Percentiles rank a stretch among this genome's conserved stretches.
Conservation (phyloP, 202 grass and related monocot species). For the Thinopyrum obtusiflorum region DNA sequence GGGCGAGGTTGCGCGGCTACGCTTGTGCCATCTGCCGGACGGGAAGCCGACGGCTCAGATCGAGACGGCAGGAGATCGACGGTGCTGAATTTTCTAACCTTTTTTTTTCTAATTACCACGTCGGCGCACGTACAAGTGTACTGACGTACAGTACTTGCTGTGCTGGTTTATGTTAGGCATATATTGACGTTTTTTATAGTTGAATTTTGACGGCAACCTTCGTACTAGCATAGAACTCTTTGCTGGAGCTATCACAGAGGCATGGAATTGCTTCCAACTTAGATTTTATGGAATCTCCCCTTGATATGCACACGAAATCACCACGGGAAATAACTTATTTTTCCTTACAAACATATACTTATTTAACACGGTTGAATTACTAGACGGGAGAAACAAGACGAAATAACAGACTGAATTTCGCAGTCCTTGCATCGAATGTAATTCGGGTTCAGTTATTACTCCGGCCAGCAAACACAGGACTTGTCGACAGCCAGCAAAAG, state of each 20-base stretch:
- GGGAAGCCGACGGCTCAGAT: slow-evolving; percentile 6
- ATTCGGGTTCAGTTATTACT: not conserved
- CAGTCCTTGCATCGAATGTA: not conserved
- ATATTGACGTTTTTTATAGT: not conserved
- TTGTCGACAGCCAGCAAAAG: not conserved
- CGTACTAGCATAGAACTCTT: too few species aligned
- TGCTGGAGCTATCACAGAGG: not conserved
- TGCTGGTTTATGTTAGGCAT: too few species aligned
- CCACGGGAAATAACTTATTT: too few species aligned
- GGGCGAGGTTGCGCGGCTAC: not conserved
- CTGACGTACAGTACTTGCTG: too few species aligned
- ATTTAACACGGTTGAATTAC: not conserved
- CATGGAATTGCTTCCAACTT: not conserved
- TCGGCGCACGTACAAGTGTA: not conserved
- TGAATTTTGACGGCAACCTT: not conserved
- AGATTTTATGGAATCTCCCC: too few species aligned
- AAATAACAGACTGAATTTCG: not conserved
- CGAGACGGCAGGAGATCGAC: not conserved
- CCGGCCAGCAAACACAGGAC: not conserved
- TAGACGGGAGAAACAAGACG: not conserved
- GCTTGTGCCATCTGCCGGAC: not conserved
- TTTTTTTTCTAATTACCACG: not conserved
- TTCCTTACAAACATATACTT: too few species aligned
- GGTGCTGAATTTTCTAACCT: not conserved
- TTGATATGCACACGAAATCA: too few species aligned